Evolutionary conservation across 768 basidiomycete species (phyloP).

Genomic region (Boletus vinaceobasis): DNA sequence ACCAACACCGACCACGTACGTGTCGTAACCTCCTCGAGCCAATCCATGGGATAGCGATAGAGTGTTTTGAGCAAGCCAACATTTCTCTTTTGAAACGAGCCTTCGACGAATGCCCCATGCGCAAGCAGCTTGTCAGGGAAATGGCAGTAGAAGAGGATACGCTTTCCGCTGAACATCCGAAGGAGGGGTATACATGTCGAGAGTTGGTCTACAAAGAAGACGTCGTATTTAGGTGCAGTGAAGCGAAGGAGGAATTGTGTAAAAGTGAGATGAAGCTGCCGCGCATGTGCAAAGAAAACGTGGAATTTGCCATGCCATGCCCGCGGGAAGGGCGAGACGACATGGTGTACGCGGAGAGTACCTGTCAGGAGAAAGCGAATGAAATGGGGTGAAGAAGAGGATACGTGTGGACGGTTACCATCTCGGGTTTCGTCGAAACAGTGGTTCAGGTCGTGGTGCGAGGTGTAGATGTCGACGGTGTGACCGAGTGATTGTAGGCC

Average conservation of each 20-base stretch:
- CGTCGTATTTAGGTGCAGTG: conserved; percentile 54
- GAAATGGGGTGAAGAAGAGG: conserved; percentile 13
- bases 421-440: conserved; percentile 94
- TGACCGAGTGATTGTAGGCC: conserved; percentile 85
- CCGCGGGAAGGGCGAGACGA: conserved; percentile 76
- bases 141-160: conserved; percentile 96
- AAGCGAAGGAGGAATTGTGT: conserved; percentile 51
- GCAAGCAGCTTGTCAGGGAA: conserved; percentile 94
- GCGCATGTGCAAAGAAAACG: conserved; percentile 82
- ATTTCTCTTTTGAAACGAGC: conserved; percentile 39
- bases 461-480: conserved; percentile 86
- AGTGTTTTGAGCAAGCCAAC: conserved; percentile 59
- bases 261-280: conserved; percentile 77
- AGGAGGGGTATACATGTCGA: conserved; percentile 89
- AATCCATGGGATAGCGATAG: conserved; percentile 89
- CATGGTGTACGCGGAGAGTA: conserved; percentile 70
- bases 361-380: conserved; percentile 44
- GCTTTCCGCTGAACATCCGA: conserved; percentile 58
- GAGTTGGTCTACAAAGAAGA: conserved; percentile 94
- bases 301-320: conserved; percentile 78
- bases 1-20: conserved; percentile 43
- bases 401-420: conserved; percentile 42
- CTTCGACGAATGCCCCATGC: conserved; percentile 61
- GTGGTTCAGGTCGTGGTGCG: conserved; percentile 80
- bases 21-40: conserved; percentile 86